These are phyloP conservation scores for Podosphaera aphanis DNA, from an alignment of 2,329 filamentous ascomycete genomes.

Conservation along the genomic window DNA sequence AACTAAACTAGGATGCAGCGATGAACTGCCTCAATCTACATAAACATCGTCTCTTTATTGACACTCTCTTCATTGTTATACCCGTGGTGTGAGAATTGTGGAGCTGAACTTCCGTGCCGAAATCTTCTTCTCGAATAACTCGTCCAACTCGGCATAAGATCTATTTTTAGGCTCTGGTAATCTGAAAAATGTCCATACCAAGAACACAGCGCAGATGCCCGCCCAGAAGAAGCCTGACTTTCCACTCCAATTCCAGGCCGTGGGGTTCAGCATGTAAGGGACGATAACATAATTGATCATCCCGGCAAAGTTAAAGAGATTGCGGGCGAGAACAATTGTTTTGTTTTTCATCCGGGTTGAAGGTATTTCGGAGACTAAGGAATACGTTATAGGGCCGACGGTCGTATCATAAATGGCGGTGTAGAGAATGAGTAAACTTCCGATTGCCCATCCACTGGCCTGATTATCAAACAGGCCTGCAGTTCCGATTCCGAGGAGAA, in stretches of 20 bases:
- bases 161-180: slow-evolving; percentile 17
- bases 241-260: slow-evolving; percentile 18
- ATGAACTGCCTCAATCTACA: too few species aligned
- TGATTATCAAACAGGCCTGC: slow-evolving; percentile 17
- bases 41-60: too few species aligned
- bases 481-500: slow-evolving; percentile 23
- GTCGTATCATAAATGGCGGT: slow-evolving; percentile 22
- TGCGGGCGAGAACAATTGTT: slow-evolving; percentile 43
- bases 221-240: slow-evolving; percentile 15
- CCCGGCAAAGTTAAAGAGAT: slow-evolving; percentile 17
- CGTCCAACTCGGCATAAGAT: slow-evolving; percentile 2
- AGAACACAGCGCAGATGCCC: slow-evolving; percentile 16
- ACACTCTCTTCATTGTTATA: too few species aligned
- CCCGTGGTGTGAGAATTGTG: neutral
- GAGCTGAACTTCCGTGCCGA: slow-evolving; percentile 1
- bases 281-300: slow-evolving; percentile 8
- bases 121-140: slow-evolving; percentile 1
- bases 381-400: slow-evolving; percentile 22
- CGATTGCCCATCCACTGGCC: slow-evolving; percentile 11
- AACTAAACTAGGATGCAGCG: too few species aligned
- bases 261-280: slow-evolving; percentile 23
- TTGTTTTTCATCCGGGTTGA: slow-evolving; percentile 49
- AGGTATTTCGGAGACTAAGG: slow-evolving; percentile 20
- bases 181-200: slow-evolving; percentile 19
- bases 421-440: slow-evolving; percentile 19